A percentile compares a stretch with the other conserved stretches of the same genome.
These are phyloP conservation scores for Santalum album DNA, from an alignment of 164 flowering plant genomes.

Conservation along the genomic window DNA sequence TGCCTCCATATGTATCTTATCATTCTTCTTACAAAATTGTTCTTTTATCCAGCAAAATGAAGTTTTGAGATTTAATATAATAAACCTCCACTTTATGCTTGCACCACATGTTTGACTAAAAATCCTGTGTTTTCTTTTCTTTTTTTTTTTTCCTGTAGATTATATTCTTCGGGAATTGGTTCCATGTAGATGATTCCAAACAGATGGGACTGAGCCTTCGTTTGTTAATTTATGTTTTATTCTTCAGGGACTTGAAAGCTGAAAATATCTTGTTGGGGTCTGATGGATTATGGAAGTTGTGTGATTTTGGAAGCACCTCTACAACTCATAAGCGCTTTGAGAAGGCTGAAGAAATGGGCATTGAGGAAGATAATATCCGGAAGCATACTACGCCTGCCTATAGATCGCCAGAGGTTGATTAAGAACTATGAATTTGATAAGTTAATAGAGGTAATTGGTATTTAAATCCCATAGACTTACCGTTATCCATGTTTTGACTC, in stretches of 20 bases:
- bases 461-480: slow-evolving; percentile 4
- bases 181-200: too few species aligned
- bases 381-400: slow-evolving; percentile 98
- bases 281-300: slow-evolving; percentile 91
- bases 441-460: neutral
- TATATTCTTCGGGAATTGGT: too few species aligned
- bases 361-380: slow-evolving; percentile 96
- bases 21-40: too few species aligned
- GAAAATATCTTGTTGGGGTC: slow-evolving; percentile 83
- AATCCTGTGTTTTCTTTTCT: too few species aligned
- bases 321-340: slow-evolving; percentile 94
- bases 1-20: too few species aligned
- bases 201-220: too few species aligned
- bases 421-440: slow-evolving; percentile 1
- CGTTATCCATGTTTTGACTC: slow-evolving; percentile 12
- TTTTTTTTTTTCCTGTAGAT: too few species aligned
- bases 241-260: slow-evolving; percentile 84
- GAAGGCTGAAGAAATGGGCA: slow-evolving; percentile 97
- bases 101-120: too few species aligned
- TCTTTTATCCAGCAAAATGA: too few species aligned
- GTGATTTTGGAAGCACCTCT: slow-evolving; percentile 97
- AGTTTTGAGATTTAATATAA: too few species aligned
- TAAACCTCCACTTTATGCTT: too few species aligned
- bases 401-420: slow-evolving; percentile 90
- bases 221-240: slow-evolving; percentile 1